Evolutionary conservation across 2,329 filamentous ascomycete species (phyloP).

Genomic region (Periconia digitata): DNA sequence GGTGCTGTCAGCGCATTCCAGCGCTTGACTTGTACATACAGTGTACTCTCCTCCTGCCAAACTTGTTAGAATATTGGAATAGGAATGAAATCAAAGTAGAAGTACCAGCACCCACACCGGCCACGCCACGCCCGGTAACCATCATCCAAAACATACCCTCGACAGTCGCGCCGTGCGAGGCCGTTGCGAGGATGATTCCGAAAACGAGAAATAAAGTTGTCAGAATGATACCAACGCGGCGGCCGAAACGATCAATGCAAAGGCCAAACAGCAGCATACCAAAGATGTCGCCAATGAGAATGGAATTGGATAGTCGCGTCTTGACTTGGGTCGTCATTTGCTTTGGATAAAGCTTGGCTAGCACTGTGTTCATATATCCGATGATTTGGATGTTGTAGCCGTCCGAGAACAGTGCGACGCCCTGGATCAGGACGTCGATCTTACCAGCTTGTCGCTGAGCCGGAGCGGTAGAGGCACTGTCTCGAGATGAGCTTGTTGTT

Average conservation of each 20-base stretch:
- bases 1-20: not conserved
- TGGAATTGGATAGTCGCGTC: not conserved
- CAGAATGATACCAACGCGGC: not conserved
- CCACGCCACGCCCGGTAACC: conserved; percentile 3
- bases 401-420: not conserved
- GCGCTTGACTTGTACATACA: not conserved
- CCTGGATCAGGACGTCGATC: not conserved
- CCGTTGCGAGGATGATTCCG: not conserved
- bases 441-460: not conserved
- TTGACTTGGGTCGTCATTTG: too few relatives aligned
- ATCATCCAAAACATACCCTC: conserved; percentile 7
- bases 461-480: not conserved
- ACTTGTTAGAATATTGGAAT: too few relatives aligned
- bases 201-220: not conserved
- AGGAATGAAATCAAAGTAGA: not conserved
- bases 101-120: conserved; percentile 2
- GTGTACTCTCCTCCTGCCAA: not conserved
- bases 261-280: conserved; percentile 6
- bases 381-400: not conserved
- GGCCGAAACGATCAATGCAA: conserved; percentile 1
- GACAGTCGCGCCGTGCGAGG: not conserved
- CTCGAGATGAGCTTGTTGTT: not conserved
- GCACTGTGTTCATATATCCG: not conserved
- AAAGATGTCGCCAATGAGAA: conserved; percentile 1
- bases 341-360: not conserved